Conservation (phyloP, 2,329 filamentous ascomycete genomes). For the Stachybotrys echinatus region DNA sequence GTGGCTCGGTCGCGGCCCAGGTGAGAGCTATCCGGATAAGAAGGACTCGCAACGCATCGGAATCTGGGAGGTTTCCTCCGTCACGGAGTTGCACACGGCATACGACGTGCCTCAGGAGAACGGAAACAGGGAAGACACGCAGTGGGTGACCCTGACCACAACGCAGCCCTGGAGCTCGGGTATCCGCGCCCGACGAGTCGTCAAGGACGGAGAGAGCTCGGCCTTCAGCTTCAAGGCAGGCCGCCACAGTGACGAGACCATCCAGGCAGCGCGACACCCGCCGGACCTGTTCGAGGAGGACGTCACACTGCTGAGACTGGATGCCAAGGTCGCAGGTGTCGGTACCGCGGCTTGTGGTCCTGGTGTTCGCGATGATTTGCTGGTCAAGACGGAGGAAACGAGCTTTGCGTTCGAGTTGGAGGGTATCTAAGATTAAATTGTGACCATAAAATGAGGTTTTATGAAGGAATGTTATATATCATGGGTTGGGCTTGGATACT, state of each 20-base stretch:
- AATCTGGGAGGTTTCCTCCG: conserved; percentile 32
- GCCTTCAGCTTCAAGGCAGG: conserved; percentile 55
- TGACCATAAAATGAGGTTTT: too few relatives aligned
- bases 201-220: conserved; percentile 22
- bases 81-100: conserved; percentile 46
- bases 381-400: conserved; percentile 34
- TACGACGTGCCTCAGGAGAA: conserved; percentile 68
- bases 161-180: conserved; percentile 8
- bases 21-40: conserved; percentile 61
- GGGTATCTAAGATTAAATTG: conserved; percentile 5
- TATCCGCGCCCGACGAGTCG: conserved; percentile 12
- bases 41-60: conserved; percentile 48
- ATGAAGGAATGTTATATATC: too few relatives aligned
- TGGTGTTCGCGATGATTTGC: conserved; percentile 37
- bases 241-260: conserved; percentile 43
- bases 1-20: conserved; percentile 60
- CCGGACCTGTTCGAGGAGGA: conserved; percentile 52
- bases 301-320: conserved; percentile 36
- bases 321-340: conserved; percentile 41
- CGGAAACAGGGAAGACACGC: conserved; percentile 56
- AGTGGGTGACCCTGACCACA: conserved; percentile 43
- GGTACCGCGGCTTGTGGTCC: conserved; percentile 45
- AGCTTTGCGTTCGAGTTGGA: conserved; percentile 37
- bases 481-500: too few relatives aligned
- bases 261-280: conserved; percentile 58